A percentile compares a stretch with the other conserved stretches of the same genome.
Conservation (phyloP, 441 rosid species). For the Rhodomyrtus psidioides region DNA sequence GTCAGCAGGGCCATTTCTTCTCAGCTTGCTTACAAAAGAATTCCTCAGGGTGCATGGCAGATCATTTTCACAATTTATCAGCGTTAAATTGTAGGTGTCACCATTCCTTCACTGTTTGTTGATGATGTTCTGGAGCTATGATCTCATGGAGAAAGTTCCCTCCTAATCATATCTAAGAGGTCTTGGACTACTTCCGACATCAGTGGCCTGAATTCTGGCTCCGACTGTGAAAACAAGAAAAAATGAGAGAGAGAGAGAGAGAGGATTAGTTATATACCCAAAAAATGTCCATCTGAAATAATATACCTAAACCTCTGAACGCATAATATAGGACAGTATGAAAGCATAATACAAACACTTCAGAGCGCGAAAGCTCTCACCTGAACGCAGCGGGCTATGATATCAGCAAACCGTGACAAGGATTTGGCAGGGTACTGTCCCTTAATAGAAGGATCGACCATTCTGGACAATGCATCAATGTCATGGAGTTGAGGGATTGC, state of each 20-base stretch:
- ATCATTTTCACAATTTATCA: background rate
- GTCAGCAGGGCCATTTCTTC: background rate
- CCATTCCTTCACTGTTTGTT: background rate
- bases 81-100: background rate
- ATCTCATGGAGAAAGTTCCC: conserved; percentile 47
- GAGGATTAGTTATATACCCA: background rate
- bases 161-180: conserved; percentile 62
- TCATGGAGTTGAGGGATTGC: conserved; percentile 95
- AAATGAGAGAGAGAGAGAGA: background rate
- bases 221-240: conserved; percentile 37
- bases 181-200: conserved; percentile 98
- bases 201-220: conserved; percentile 75
- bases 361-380: conserved; percentile 23
- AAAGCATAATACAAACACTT: background rate
- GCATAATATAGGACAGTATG: background rate
- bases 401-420: conserved; percentile 84
- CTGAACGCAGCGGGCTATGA: conserved; percentile 89
- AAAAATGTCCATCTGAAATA: background rate
- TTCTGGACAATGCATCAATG: conserved; percentile 77
- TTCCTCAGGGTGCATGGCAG: background rate
- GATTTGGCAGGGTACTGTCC: conserved; percentile 84
- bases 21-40: background rate
- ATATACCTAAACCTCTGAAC: background rate
- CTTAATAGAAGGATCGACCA: conserved; percentile 91
- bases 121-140: background rate